Conservation (phyloP, 257 asterid species). For the Marsdenia floribunda region DNA sequence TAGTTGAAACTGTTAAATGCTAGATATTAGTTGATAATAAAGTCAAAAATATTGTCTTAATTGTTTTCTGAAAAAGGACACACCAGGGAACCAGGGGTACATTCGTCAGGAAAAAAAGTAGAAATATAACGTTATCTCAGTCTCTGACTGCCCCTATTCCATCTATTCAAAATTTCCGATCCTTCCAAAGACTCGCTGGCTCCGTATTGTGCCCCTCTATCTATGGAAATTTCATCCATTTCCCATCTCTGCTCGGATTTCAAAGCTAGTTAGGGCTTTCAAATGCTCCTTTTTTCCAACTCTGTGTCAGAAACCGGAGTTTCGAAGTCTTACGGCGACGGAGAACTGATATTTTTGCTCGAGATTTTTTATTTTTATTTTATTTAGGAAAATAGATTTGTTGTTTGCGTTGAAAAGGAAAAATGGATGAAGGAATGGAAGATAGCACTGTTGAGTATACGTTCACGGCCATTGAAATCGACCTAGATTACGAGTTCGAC, state of each 20-base stretch:
- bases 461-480: constrained; percentile 76
- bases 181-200: constrained; percentile 24
- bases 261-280: constrained; percentile 12
- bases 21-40: background rate
- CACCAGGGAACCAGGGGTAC: constrained; percentile 13
- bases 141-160: constrained; percentile 34
- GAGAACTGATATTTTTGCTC: background rate
- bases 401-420: background rate
- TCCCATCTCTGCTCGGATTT: constrained; percentile 23
- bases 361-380: too few relatives aligned
- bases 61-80: too few relatives aligned
- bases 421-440: constrained; percentile 63
- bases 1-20: too few relatives aligned
- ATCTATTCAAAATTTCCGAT: constrained; percentile 52
- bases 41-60: background rate
- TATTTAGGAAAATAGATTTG: background rate
- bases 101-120: constrained; percentile 20
- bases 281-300: constrained; percentile 5
- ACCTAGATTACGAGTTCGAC: constrained; percentile 88
- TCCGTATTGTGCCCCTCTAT: constrained; percentile 22
- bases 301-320: background rate
- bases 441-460: constrained; percentile 39
- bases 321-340: constrained; percentile 2
- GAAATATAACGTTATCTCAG: constrained; percentile 29
- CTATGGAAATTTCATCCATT: constrained; percentile 27